Evolutionary conservation across 306 rosid genomes (phyloP).

Genomic region (Pyrus pyrifolia): DNA sequence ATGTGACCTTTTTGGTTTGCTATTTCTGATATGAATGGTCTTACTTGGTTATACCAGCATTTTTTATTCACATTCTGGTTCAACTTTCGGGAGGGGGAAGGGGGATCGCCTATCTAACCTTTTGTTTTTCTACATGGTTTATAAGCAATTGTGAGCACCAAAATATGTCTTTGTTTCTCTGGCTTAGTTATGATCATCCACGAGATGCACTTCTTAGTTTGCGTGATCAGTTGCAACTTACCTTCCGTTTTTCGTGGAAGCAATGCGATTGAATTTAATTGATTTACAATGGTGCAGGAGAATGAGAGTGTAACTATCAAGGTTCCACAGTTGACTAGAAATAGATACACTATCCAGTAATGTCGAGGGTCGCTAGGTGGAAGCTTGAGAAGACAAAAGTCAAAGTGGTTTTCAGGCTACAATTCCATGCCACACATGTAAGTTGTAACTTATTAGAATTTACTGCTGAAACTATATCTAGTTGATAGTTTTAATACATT

Average conservation of each 20-base stretch:
- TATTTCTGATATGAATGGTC: not conserved
- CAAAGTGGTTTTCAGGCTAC: constrained; percentile 95
- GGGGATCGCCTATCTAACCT: not conserved
- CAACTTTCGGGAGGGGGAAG: not conserved
- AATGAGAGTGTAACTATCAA: constrained; percentile 18
- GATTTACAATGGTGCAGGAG: constrained; percentile 22
- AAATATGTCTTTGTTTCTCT: not conserved
- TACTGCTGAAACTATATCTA: not conserved
- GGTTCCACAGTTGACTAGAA: constrained; percentile 25
- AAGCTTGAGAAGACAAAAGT: constrained; percentile 96
- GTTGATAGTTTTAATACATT: not conserved
- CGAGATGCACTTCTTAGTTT: not conserved
- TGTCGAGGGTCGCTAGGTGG: constrained; percentile 92
- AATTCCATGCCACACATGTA: constrained; percentile 96
- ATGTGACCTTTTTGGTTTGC: not conserved
- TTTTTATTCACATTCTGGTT: not conserved
- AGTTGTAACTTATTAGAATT: constrained; percentile 20
- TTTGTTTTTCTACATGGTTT: not conserved
- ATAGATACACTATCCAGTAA: constrained; percentile 39
- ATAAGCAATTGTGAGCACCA: not conserved
- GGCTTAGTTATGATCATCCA: not conserved
- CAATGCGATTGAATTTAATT: not conserved
- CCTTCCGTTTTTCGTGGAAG: not conserved
- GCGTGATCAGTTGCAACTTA: not conserved
- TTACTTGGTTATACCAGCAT: not conserved